Evolutionary conservation across 2,329 filamentous ascomycete genomes (phyloP), one percentile per base, ranked within the genome.

Genomic region (Fusarium newnesense): DNA sequence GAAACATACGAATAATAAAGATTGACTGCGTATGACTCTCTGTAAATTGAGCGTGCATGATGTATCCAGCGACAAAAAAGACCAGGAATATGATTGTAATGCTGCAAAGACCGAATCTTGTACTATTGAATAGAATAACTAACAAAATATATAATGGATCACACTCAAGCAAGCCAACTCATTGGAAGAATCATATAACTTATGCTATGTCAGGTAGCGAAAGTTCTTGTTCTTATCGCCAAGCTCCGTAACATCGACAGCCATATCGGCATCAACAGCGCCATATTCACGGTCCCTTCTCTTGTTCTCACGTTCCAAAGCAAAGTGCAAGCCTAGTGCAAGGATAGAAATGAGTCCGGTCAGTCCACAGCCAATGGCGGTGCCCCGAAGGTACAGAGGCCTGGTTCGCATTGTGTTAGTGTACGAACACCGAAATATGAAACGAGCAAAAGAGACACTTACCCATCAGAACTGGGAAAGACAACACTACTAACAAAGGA

Each of bases 211-310:
- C 19, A 66, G 52, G 28, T 57, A 72, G 8, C 67, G 62, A 5
- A 72, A 72, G 37, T 70, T 67, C 4, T 44, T 50, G 47, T 72
- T 54, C 40, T 67, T 67, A 9, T 72, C 69, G 18, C 67, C 69
- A 18, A 63, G 37, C 19, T 52, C 47, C 0, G 69, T 67, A 2
- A 73, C 71, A 16, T 73, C 69, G 2, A 73, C 37, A 8, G 64
- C 42, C 42, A 47, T 26, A 9, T 70, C 44, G 9, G 39, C 40
- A 3, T 72, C 69, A 5, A 73, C 66, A 0, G 66, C 37, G 4
- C 71, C 69, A 56, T 53, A 62, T 34, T 52, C 50, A 16, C 64
- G 34, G 3, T 69, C 61, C 13, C 63, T 50, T 12, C 47, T 47
- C 5, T 34, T 46, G 19, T 73, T 72, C 40, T 73, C 66, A 4